phyloP scores from a whole-genome alignment of 75 land plant species.

The Adiantum capillusveneris region DNA sequence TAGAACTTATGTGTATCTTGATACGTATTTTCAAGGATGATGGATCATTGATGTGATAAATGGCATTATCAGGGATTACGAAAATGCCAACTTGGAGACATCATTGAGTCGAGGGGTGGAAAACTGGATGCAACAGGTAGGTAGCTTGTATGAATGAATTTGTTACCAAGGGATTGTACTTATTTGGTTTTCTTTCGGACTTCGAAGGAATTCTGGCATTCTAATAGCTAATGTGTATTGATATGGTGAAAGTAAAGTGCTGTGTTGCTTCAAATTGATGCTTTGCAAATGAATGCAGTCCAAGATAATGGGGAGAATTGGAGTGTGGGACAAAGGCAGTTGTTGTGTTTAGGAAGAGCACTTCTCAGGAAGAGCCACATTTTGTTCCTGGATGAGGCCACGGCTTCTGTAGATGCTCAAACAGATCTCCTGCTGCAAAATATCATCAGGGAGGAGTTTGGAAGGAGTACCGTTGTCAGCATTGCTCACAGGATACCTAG shows the following conservation, averaged over 20 bases:
- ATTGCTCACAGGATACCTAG: slow-evolving; percentile 91
- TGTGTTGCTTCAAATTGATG: no score
- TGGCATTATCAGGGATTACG: slow-evolving; percentile 59
- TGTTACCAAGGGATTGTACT: no score
- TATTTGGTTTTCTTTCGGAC: no score
- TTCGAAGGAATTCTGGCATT: no score
- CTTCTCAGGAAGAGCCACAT: slow-evolving; percentile 65
- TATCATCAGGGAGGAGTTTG: slow-evolving; percentile 60
- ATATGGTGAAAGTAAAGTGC: no score
- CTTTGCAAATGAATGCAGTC: slow-evolving; percentile 30
- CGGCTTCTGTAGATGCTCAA: slow-evolving; percentile 81
- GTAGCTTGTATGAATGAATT: no score
- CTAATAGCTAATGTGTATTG: no score
- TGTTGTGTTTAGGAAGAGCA: slow-evolving; percentile 74
- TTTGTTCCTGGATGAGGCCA: slow-evolving; percentile 86
- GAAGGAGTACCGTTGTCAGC: slow-evolving; percentile 60
- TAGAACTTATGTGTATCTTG: no score
- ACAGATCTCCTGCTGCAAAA: slow-evolving; percentile 76
- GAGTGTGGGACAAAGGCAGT: slow-evolving; percentile 91
- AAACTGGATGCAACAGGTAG: slow-evolving; percentile 74
- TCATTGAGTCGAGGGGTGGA: slow-evolving; percentile 36
- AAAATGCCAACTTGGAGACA: slow-evolving; percentile 79
- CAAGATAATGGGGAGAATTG: slow-evolving; percentile 90
- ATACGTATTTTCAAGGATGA: no score
- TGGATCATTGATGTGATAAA: no score